phyloP scores from a whole-genome alignment of 2,329 filamentous ascomycete genomes.

The Raffaelea arxii region DNA sequence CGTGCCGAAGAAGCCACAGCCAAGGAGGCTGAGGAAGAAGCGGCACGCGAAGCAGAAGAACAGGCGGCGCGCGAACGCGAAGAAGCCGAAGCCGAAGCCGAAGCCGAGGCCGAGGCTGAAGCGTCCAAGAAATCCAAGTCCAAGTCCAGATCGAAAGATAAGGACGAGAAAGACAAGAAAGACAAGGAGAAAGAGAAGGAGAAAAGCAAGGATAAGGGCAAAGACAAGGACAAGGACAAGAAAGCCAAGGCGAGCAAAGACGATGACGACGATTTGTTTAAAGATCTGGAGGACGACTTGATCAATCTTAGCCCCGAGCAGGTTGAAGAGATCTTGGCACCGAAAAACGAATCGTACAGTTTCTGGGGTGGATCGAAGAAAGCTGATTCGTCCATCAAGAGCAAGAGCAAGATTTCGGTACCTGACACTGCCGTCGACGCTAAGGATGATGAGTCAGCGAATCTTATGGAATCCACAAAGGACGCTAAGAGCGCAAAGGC shows the following conservation, averaged over 20 bases:
- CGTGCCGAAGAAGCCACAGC: constrained; percentile 19
- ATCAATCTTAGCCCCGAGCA: constrained; percentile 31
- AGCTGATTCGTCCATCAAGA: constrained; percentile 11
- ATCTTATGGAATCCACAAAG: constrained; percentile 5
- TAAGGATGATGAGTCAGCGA: constrained; percentile 9
- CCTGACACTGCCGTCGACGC: constrained; percentile 7
- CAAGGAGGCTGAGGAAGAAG: constrained; percentile 23
- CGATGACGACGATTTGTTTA: constrained; percentile 21
- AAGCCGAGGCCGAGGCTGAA: constrained; percentile 14
- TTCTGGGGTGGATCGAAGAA: constrained; percentile 49
- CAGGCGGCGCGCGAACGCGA: constrained; percentile 25
- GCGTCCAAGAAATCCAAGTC: constrained; percentile 28
- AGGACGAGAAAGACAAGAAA: constrained; percentile 14
- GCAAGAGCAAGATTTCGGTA: constrained; percentile 28
- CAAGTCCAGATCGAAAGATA: constrained; percentile 20
- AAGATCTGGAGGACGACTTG: constrained; percentile 16
- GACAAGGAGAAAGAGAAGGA: constrained; percentile 18
- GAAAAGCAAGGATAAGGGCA: constrained; percentile 12
- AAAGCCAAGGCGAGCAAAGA: constrained; percentile 18
- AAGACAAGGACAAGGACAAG: constrained; percentile 13
- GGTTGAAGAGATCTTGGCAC: constrained; percentile 30
- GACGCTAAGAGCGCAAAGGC: constrained; percentile 10
- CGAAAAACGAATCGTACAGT: constrained; percentile 37
- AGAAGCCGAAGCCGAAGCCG: constrained; percentile 19
- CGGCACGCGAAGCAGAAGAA: constrained; percentile 20